A percentile compares a stretch with the other conserved stretches of the same genome.
These are phyloP conservation scores for Ceriops tagal DNA, from an alignment of 345 rosid genomes.

Conservation along the genomic window DNA sequence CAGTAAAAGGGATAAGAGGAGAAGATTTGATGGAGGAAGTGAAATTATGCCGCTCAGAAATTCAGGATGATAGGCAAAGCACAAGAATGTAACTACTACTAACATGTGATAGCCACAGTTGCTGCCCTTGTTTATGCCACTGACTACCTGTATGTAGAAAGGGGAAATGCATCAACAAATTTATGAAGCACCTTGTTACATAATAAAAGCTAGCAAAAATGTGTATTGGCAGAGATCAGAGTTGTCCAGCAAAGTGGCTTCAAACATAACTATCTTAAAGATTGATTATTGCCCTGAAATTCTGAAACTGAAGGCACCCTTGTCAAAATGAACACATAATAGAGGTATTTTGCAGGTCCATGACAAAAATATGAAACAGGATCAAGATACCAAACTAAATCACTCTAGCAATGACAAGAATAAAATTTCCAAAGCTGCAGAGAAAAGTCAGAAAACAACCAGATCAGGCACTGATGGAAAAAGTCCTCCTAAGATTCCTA, in stretches of 20 bases:
- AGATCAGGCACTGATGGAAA: constrained; percentile 77
- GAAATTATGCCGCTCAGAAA: not conserved
- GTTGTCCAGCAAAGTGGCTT: constrained; percentile 2
- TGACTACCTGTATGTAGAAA: constrained; percentile 59
- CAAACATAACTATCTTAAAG: not conserved
- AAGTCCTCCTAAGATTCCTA: constrained; percentile 64
- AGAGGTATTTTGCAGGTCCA: no score
- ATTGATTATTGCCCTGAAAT: not conserved
- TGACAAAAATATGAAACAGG: no score
- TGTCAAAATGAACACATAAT: not conserved
- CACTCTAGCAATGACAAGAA: not conserved
- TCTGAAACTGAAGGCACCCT: not conserved
- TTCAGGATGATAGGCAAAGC: constrained; percentile 1
- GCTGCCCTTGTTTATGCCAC: constrained; percentile 95
- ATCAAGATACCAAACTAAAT: no score
- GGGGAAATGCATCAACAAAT: constrained; percentile 17
- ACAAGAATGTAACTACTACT: constrained; percentile 23
- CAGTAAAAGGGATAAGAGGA: no score
- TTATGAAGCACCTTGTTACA: constrained; percentile 1
- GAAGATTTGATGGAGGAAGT: not conserved
- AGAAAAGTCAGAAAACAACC: constrained; percentile 42
- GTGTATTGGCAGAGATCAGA: not conserved
- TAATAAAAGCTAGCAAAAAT: not conserved
- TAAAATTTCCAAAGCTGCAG: constrained; percentile 9
- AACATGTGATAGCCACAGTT: constrained; percentile 88